phyloP scores from a whole-genome alignment of 768 basidiomycete species.

The Podaxis carcinomalis region DNA sequence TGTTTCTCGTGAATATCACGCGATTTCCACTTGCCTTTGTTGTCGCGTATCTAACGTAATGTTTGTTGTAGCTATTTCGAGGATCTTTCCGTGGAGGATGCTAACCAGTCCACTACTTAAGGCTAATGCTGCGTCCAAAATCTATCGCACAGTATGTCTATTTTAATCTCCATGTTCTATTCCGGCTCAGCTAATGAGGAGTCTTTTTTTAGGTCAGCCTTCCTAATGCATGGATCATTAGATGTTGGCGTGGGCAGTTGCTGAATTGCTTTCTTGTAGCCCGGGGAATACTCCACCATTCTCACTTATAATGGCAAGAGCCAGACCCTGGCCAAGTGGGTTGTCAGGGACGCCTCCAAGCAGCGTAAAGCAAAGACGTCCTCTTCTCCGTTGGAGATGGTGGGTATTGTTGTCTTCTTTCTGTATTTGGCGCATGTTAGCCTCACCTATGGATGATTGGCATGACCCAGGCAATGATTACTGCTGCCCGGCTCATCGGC shows the following conservation, averaged over 20 bases:
- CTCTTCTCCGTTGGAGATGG: slow-evolving; percentile 44
- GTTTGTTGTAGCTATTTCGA: slow-evolving; percentile 30
- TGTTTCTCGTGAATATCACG: slow-evolving; percentile 29
- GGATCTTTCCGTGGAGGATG: slow-evolving; percentile 39
- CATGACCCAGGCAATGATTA: slow-evolving; percentile 47
- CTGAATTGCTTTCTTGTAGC: slow-evolving; percentile 16
- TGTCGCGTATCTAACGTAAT: neutral
- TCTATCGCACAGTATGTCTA: slow-evolving; percentile 28
- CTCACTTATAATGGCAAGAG: slow-evolving; percentile 30
- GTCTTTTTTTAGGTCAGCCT: neutral
- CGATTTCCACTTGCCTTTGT: neutral
- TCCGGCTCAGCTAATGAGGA: neutral
- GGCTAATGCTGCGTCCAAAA: slow-evolving; percentile 40
- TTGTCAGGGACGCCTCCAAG: slow-evolving; percentile 29
- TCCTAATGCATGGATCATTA: neutral
- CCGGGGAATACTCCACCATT: slow-evolving; percentile 36
- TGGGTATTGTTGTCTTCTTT: slow-evolving; percentile 13
- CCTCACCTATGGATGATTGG: slow-evolving; percentile 18
- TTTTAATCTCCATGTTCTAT: neutral
- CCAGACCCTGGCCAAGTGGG: slow-evolving; percentile 35
- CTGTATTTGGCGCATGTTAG: neutral
- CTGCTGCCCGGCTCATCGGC: slow-evolving; percentile 40
- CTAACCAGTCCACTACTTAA: slow-evolving; percentile 22
- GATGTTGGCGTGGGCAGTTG: neutral
- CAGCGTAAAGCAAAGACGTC: slow-evolving; percentile 36